Evolutionary conservation across 805 yeast species (phyloP), one percentile per base, ranked within the genome.

Genomic region (Candida nanaspora): DNA sequence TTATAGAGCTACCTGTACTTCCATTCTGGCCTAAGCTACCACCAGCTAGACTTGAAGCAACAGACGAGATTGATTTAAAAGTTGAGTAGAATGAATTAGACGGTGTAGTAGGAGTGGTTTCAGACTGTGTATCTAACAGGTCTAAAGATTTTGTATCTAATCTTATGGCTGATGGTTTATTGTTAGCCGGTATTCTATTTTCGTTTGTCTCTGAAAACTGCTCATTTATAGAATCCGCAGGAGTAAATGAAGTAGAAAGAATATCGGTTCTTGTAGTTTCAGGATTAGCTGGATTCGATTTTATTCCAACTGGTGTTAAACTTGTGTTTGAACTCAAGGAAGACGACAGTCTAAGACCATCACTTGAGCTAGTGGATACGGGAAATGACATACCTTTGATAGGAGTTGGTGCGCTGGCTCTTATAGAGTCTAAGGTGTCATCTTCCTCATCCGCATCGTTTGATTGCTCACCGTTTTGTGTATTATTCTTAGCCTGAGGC

Each of bases 251-350:
- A 37, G 53, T 46, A 3, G 72, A 65, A 34, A 59, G 70, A 16
- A 74, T 79, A 48, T 75, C 78, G 26, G 71, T 65, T 37, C 53
- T 66, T 0, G 80, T 75, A 0, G 78, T 75, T 35, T 62, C 67
- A 0, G 80, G 80, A 45, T 66, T 59, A 1, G 78, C 78, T 0
- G 80, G 80, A 1, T 66, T 52, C 3, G 76, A 61, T 45, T 70
- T 46, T 30, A 50, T 31, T 14, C 42, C 45, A 31, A 56, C 41
- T 6, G 59, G 52, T 14, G 45, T 41, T n/a, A 43, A 23, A 5
- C 52, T 46, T 7, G 53, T 46, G 5, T 33, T 39, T 6, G 57
- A 46, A 6, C 47, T 42, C 3, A 41, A 43, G 1, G 62, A 55
- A 5, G 52, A 29, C 1, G 57, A 54, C 33, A 54, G 44, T 18